phyloP scores from a whole-genome alignment of 345 rosid species.

The Eucalyptus pauciflora region DNA sequence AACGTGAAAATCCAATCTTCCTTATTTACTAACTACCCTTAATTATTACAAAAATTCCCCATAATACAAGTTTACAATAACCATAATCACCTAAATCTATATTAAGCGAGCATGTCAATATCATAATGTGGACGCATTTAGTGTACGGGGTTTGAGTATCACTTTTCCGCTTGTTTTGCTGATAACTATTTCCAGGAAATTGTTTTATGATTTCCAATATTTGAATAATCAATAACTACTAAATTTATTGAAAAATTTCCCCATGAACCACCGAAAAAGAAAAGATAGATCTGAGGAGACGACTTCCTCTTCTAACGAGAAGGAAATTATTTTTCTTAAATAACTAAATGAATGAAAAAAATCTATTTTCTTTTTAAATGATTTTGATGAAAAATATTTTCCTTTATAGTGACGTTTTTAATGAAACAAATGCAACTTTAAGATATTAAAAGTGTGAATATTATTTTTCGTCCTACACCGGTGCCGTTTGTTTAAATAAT shows the following conservation, averaged over 20 bases:
- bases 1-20: background rate
- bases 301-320: no score
- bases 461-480: background rate
- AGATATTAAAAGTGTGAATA: background rate
- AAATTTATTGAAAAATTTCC: no score
- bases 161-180: background rate
- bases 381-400: no score
- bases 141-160: background rate
- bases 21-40: background rate
- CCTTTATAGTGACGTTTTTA: no score
- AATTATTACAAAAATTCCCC: background rate
- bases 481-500: background rate
- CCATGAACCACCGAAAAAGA: no score
- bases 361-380: no score
- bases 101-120: background rate
- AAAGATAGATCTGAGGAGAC: no score
- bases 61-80: background rate
- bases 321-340: no score
- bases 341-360: no score
- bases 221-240: no score
- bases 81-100: background rate
- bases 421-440: background rate
- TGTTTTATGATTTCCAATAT: no score
- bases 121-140: background rate
- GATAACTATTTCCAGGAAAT: background rate